Evolutionary conservation across 2,329 filamentous ascomycete genomes (phyloP).

Genomic region (Hypocrella siamensis): DNA sequence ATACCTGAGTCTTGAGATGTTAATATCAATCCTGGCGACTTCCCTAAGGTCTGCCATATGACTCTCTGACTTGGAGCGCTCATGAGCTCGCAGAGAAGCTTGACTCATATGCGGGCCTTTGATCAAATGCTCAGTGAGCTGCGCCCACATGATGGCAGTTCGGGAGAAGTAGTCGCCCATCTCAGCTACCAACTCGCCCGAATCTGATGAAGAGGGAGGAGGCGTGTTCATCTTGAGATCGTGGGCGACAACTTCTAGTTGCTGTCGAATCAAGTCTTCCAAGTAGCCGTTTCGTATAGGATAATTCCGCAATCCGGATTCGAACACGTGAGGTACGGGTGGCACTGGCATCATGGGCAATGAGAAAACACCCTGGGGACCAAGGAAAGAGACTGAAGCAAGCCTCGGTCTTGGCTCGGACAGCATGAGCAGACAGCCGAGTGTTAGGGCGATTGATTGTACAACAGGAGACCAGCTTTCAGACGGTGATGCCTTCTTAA

Average conservation of each 20-base stretch:
- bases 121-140: constrained; percentile 17
- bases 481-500: too few relatives aligned
- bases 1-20: constrained; percentile 18
- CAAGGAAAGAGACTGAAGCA: too few relatives aligned
- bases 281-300: constrained; percentile 5
- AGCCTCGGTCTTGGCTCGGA: too few relatives aligned
- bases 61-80: constrained; percentile 10
- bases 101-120: constrained; percentile 16
- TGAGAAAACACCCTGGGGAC: too few relatives aligned
- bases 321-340: constrained; percentile 13
- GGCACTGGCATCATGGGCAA: constrained; percentile 10
- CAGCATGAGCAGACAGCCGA: too few relatives aligned
- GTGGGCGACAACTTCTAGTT: constrained; percentile 11
- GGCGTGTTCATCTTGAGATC: constrained; percentile 9
- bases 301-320: constrained; percentile 9
- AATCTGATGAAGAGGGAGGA: constrained; percentile 6
- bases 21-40: constrained; percentile 16
- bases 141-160: constrained; percentile 17
- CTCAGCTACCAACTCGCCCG: constrained; percentile 15
- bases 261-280: constrained; percentile 13
- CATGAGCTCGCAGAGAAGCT: constrained; percentile 12
- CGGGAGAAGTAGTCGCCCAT: constrained; percentile 20
- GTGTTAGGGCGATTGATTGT: too few relatives aligned
- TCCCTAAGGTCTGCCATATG: constrained; percentile 13
- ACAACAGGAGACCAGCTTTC: too few relatives aligned